Evolutionary conservation across 129 eudicot genomes (phyloP).

Genomic region (Oenanthe sinensis): DNA sequence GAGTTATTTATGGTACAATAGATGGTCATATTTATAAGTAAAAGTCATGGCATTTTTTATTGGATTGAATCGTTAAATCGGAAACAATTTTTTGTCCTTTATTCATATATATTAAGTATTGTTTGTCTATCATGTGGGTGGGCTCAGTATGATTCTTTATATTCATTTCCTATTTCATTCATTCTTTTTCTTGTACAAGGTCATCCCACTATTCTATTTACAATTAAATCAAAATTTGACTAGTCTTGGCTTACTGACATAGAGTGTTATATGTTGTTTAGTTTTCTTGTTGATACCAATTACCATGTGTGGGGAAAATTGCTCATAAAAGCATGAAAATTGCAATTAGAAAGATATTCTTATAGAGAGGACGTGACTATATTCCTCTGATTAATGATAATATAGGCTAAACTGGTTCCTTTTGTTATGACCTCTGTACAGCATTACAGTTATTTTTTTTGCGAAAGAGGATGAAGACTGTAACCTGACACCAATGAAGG

Average conservation of each 20-base stretch:
- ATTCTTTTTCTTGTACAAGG: not conserved
- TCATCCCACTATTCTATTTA: not conserved
- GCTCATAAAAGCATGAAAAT: not conserved
- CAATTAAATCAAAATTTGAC: not conserved
- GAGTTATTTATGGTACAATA: not conserved
- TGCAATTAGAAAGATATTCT: not conserved
- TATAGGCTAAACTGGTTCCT: not conserved
- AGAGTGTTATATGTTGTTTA: not conserved
- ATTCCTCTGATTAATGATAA: not conserved
- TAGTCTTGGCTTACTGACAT: not conserved
- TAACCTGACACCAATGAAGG: constrained; percentile 59
- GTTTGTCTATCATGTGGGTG: not conserved
- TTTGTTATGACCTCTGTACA: constrained; percentile 25
- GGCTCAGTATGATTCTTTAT: not conserved
- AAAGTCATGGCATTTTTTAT: not conserved
- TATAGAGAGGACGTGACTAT: not conserved
- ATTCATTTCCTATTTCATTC: not conserved
- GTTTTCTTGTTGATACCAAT: not conserved
- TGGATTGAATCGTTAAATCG: not conserved
- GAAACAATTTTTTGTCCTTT: not conserved
- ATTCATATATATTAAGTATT: not conserved
- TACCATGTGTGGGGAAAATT: not conserved
- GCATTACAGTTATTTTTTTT: constrained; percentile 81
- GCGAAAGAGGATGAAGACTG: constrained; percentile 98
- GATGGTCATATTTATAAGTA: not conserved